phyloP scores from a whole-genome alignment of 495 filamentous ascomycete species.

The Filosporella fistucella region DNA sequence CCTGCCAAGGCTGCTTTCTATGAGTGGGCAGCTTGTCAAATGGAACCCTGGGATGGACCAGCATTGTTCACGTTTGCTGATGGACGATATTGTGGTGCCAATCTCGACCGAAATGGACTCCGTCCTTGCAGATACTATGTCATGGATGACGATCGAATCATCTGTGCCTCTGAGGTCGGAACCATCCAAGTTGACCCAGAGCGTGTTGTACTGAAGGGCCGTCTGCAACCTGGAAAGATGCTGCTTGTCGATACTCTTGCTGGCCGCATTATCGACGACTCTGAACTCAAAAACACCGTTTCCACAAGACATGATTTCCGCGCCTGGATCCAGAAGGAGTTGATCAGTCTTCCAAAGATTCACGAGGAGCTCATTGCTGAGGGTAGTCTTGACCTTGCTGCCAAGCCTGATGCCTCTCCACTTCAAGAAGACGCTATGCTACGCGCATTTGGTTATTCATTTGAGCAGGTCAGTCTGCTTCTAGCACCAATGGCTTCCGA shows the following conservation, averaged over 20 bases:
- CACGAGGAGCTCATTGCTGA: slow-evolving; percentile 46
- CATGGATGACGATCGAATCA: slow-evolving; percentile 95
- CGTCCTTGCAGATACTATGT: slow-evolving; percentile 98
- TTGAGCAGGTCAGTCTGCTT: slow-evolving; percentile 92
- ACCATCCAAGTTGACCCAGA: slow-evolving; percentile 91
- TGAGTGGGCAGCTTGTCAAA: slow-evolving; percentile 98
- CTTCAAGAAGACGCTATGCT: slow-evolving; percentile 84
- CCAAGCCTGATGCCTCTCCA: slow-evolving; percentile 63
- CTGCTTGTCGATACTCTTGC: slow-evolving; percentile 93
- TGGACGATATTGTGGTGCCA: slow-evolving; percentile 95
- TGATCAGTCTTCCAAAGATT: slow-evolving; percentile 78
- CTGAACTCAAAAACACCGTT: slow-evolving; percentile 88
- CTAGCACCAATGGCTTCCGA: slow-evolving; percentile 97
- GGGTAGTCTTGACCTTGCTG: slow-evolving; percentile 49
- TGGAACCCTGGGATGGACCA: slow-evolving; percentile 99
- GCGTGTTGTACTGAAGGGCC: slow-evolving; percentile 88
- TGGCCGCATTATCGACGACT: slow-evolving; percentile 93
- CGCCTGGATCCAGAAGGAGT: slow-evolving; percentile 81
- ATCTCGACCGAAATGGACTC: slow-evolving; percentile 96
- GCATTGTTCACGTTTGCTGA: slow-evolving; percentile 98
- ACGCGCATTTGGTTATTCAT: slow-evolving; percentile 90
- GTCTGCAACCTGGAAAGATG: slow-evolving; percentile 95
- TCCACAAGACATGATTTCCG: slow-evolving; percentile 81
- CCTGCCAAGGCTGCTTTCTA: slow-evolving; percentile 97
- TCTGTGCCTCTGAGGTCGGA: slow-evolving; percentile 97